Evolutionary conservation across 208 protist genomes (phyloP).

Genomic region (Balamuthia mandrillaris): DNA sequence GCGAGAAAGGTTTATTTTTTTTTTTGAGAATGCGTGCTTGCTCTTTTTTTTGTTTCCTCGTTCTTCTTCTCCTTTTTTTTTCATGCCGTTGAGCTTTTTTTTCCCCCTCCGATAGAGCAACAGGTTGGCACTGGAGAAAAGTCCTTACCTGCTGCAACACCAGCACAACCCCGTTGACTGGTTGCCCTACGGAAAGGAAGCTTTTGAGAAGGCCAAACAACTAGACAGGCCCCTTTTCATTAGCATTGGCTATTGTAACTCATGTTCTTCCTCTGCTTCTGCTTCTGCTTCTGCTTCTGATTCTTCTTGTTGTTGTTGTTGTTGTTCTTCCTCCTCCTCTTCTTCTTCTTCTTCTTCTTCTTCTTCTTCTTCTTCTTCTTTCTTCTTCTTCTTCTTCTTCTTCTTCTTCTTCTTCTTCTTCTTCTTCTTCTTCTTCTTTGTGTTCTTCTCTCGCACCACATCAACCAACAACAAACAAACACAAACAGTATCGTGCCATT

Average conservation of each 20-base stretch:
- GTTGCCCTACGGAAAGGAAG: conserved; percentile 58
- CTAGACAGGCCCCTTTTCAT: conserved; percentile 65
- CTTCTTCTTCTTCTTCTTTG: too few species aligned
- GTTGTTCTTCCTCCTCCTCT: neutral
- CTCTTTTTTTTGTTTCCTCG: too few species aligned
- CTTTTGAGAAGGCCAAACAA: conserved; percentile 44
- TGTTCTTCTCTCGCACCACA: too few species aligned
- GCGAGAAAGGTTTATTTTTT: too few species aligned
- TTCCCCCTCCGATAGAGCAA: too few species aligned
- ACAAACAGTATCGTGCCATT: conserved; percentile 3
- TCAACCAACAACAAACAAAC: too few species aligned
- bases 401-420: too few species aligned
- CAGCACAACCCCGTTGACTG: conserved; percentile 63
- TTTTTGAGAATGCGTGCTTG: too few species aligned
- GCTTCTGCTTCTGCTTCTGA: neutral
- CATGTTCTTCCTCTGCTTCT: conserved; percentile 31
- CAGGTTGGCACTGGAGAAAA: conserved; percentile 22
- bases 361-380: neutral
- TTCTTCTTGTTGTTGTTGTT: neutral
- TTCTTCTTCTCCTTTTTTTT: too few species aligned
- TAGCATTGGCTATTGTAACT: conserved; percentile 64
- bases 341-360: neutral
- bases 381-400: neutral
- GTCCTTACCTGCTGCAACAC: conserved; percentile 61
- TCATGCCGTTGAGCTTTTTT: too few species aligned